Conservation (phyloP, 352 stramenopile genomes). For the Phytophthora sp. region DNA sequence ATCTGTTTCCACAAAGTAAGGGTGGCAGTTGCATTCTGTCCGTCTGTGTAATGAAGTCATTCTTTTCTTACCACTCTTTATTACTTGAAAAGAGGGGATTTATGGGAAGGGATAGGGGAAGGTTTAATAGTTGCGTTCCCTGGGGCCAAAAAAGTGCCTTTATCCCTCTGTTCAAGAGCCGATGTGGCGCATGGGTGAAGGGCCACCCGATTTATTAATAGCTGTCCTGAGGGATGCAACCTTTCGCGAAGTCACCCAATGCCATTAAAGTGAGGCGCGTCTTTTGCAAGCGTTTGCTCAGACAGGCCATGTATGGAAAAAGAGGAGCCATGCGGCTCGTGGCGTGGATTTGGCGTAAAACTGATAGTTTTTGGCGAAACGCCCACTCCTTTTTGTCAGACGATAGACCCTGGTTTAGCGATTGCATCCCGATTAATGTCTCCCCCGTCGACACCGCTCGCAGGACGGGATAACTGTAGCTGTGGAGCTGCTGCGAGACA, state of each 20-base stretch:
- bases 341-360: not conserved
- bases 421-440: too few relatives aligned
- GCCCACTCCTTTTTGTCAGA: not conserved
- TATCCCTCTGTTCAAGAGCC: not conserved
- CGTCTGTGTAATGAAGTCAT: constrained; percentile 1
- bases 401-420: too few relatives aligned
- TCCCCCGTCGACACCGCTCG: too few relatives aligned
- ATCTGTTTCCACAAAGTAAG: too few relatives aligned
- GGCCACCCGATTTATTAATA: too few relatives aligned
- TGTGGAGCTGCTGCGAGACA: constrained; percentile 38
- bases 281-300: not conserved
- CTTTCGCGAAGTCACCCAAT: not conserved
- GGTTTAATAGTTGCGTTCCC: not conserved
- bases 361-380: not conserved
- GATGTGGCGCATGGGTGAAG: too few relatives aligned
- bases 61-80: too few relatives aligned
- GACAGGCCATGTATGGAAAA: not conserved
- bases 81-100: not conserved
- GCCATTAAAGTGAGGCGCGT: not conserved
- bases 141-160: not conserved
- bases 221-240: not conserved
- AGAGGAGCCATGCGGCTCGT: not conserved
- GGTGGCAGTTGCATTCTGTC: too few relatives aligned
- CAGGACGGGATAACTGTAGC: too few relatives aligned
- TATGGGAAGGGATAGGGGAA: not conserved